Percentiles rank a stretch among this genome's conserved stretches.
These are phyloP conservation scores for Piper longum DNA, from an alignment of 164 flowering plant species.

Conservation along the genomic window DNA sequence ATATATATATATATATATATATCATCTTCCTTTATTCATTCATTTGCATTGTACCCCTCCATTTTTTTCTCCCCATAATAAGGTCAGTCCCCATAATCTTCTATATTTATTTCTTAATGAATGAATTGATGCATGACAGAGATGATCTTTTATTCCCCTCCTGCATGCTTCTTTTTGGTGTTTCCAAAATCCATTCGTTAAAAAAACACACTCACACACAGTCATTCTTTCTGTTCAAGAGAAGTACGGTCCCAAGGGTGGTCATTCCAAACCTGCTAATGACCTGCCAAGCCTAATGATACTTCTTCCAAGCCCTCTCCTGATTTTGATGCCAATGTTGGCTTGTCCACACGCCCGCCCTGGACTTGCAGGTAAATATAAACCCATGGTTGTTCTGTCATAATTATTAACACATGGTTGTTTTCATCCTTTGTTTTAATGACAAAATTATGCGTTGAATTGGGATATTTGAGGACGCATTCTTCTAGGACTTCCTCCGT, in stretches of 20 bases:
- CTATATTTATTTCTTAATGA: neutral
- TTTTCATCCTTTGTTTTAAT: no score
- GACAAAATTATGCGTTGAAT: no score
- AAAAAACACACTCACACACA: no score
- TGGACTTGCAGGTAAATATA: slow-evolving; percentile 97
- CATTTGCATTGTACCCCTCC: neutral
- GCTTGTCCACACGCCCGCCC: slow-evolving; percentile 76
- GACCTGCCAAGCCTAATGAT: slow-evolving; percentile 34
- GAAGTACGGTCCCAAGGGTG: slow-evolving; percentile 96
- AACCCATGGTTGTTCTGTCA: neutral
- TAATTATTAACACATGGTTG: no score
- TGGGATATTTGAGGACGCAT: no score
- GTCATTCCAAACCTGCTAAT: slow-evolving; percentile 43
- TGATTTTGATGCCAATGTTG: slow-evolving; percentile 77
- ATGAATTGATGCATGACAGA: neutral
- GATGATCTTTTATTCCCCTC: no score
- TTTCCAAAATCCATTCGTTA: neutral
- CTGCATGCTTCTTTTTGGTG: neutral
- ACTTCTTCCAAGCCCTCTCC: slow-evolving; percentile 42
- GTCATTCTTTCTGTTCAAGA: slow-evolving; percentile 34
- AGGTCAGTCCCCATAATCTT: neutral
- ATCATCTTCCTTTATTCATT: neutral
- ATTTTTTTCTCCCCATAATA: neutral
- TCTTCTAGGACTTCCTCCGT: no score
- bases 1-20: no score